Evolutionary conservation across 441 rosid genomes (phyloP).

Genomic region (Viola pubescens): DNA sequence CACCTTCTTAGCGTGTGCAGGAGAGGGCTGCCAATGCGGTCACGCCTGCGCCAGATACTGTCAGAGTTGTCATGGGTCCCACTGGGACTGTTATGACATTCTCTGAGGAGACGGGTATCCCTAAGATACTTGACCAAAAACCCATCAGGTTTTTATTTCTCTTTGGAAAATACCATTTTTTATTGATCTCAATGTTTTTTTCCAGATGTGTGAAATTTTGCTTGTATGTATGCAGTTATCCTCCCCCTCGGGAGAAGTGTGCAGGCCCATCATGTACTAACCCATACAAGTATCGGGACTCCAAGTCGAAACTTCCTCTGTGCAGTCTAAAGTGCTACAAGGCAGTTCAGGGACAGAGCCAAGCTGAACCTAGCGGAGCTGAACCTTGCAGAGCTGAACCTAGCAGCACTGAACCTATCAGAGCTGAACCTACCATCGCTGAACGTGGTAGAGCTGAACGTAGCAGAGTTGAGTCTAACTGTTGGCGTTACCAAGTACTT

Average conservation of each 20-base stretch:
- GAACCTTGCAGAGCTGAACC: slow-evolving; percentile 20
- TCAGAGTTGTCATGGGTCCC: slow-evolving; percentile 68
- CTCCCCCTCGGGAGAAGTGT: slow-evolving; percentile 86
- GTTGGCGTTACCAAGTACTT: too few relatives aligned
- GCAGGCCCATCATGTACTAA: slow-evolving; percentile 74
- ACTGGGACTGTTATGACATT: slow-evolving; percentile 72
- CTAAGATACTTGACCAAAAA: slow-evolving; percentile 54
- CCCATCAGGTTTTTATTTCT: slow-evolving; percentile 36
- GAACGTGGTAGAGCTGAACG: too few relatives aligned
- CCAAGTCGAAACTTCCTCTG: slow-evolving; percentile 75
- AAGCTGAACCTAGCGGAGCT: slow-evolving; percentile 25
- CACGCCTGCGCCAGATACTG: slow-evolving; percentile 35
- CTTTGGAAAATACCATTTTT: not conserved
- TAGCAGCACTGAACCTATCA: too few relatives aligned
- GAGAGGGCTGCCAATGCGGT: slow-evolving; percentile 67
- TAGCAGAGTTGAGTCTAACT: too few relatives aligned
- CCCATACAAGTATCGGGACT: slow-evolving; percentile 74
- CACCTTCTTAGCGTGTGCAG: slow-evolving; percentile 30
- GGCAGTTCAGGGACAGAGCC: slow-evolving; percentile 47
- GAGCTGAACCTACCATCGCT: too few relatives aligned
- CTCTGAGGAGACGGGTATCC: slow-evolving; percentile 64
- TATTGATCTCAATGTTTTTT: slow-evolving; percentile 1
- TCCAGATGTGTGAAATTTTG: slow-evolving; percentile 8
- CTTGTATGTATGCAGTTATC: slow-evolving; percentile 48
- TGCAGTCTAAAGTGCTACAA: slow-evolving; percentile 91